Conservation (phyloP, 2,329 filamentous ascomycete genomes). For the Alternaria solani region DNA sequence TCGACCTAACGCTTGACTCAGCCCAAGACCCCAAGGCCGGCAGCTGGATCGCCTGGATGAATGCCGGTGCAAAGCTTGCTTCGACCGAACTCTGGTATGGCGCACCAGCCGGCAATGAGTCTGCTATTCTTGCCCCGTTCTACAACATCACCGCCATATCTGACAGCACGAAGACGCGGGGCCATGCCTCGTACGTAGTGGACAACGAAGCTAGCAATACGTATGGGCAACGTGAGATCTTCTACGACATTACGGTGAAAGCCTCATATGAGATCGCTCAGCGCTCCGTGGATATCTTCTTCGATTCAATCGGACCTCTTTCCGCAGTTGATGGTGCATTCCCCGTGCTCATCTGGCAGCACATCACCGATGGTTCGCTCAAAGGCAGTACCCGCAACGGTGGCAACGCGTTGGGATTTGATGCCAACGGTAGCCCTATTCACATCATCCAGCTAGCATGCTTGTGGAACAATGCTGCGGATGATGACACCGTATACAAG, state of each 20-base stretch:
- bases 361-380: constrained; percentile 23
- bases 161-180: background rate
- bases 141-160: constrained; percentile 6
- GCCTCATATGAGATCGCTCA: constrained; percentile 21
- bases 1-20: constrained; percentile 10
- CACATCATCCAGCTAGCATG: constrained; percentile 29
- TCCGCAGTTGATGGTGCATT: constrained; percentile 13
- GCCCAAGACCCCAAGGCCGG: constrained; percentile 35
- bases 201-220: constrained; percentile 11
- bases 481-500: constrained; percentile 25
- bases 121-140: constrained; percentile 4
- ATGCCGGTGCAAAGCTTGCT: constrained; percentile 8
- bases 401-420: constrained; percentile 31
- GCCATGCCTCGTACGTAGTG: constrained; percentile 2
- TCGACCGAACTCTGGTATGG: constrained; percentile 28
- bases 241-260: constrained; percentile 21
- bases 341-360: constrained; percentile 24
- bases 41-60: constrained; percentile 36
- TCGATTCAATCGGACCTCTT: constrained; percentile 7
- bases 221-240: constrained; percentile 17
- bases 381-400: constrained; percentile 30
- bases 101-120: constrained; percentile 17
- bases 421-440: constrained; percentile 23
- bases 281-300: constrained; percentile 21
- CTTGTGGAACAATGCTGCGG: constrained; percentile 23